A percentile compares a stretch with the other conserved stretches of the same genome.
These are phyloP conservation scores for Coniosporium tulheliwenetii DNA, from an alignment of 2,329 filamentous ascomycete genomes.

Conservation along the genomic window DNA sequence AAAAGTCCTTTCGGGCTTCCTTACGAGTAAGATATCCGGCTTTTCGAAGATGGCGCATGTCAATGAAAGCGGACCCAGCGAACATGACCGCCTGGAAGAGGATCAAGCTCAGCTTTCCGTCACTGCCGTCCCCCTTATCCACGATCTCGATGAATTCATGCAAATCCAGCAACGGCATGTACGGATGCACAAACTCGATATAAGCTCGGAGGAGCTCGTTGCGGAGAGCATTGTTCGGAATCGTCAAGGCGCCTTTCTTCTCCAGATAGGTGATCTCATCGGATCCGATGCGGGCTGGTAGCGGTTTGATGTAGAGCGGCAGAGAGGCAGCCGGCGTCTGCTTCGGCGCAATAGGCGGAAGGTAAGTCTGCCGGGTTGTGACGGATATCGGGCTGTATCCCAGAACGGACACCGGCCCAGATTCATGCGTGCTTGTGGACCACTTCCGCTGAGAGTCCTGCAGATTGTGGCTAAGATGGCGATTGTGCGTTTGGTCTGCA, in stretches of 20 bases:
- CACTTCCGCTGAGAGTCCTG: constrained; percentile 23
- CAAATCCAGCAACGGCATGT: constrained; percentile 72
- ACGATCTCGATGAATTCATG: constrained; percentile 46
- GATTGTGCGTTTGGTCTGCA: constrained; percentile 32
- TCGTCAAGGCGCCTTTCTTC: constrained; percentile 67
- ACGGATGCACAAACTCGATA: constrained; percentile 81
- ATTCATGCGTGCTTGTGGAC: not conserved
- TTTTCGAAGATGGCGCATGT: constrained; percentile 57
- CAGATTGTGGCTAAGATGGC: constrained; percentile 20
- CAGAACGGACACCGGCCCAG: constrained; percentile 23
- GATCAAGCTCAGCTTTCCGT: constrained; percentile 64
- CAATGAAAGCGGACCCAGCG: constrained; percentile 74
- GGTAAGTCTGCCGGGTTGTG: constrained; percentile 16
- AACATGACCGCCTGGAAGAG: constrained; percentile 95
- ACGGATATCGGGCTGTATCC: constrained; percentile 19
- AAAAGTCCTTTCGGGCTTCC: constrained; percentile 80
- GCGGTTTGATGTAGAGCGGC: constrained; percentile 60
- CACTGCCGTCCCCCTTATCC: constrained; percentile 49
- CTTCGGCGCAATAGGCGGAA: constrained; percentile 33
- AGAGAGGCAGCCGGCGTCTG: constrained; percentile 26
- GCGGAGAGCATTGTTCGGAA: constrained; percentile 56
- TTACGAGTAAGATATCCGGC: constrained; percentile 68
- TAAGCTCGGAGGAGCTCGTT: constrained; percentile 72
- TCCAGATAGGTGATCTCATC: constrained; percentile 76
- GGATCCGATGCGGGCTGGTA: constrained; percentile 59